These are phyloP conservation scores for Colletotrichum cuscutae DNA, from an alignment of 2,329 filamentous ascomycete genomes.

Conservation along the genomic window DNA sequence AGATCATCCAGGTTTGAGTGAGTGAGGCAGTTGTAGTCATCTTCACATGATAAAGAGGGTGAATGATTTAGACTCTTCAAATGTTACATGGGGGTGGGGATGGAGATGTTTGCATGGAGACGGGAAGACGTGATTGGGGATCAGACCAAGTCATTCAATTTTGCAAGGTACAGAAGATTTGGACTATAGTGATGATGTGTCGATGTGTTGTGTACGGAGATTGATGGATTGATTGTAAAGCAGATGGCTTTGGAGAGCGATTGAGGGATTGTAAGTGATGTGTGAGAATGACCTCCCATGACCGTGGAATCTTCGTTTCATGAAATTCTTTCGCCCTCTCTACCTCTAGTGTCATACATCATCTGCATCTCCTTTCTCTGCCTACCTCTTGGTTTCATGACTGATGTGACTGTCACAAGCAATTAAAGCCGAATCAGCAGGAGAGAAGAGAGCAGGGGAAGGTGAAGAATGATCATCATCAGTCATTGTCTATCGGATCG, in stretches of 20 bases:
- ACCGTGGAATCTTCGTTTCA: no score
- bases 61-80: not conserved
- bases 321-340: no score
- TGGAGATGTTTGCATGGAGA: not conserved
- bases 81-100: not conserved
- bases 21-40: not conserved
- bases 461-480: not conserved
- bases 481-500: not conserved
- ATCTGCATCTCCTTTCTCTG: no score
- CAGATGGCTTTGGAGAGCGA: not conserved
- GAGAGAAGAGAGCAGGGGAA: not conserved
- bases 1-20: not conserved
- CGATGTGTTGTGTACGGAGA: not conserved
- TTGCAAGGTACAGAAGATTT: not conserved
- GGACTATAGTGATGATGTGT: not conserved
- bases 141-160: not conserved
- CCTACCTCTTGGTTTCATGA: no score
- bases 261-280: no score
- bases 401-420: no score
- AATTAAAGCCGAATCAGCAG: no score
- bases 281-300: no score
- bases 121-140: not conserved
- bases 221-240: not conserved
- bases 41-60: not conserved
- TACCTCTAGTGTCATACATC: no score